Percentiles rank a stretch among this genome's conserved stretches.
phyloP scores from a whole-genome alignment of 2,329 filamentous ascomycete genomes.

The Xylariaceae sp. region DNA sequence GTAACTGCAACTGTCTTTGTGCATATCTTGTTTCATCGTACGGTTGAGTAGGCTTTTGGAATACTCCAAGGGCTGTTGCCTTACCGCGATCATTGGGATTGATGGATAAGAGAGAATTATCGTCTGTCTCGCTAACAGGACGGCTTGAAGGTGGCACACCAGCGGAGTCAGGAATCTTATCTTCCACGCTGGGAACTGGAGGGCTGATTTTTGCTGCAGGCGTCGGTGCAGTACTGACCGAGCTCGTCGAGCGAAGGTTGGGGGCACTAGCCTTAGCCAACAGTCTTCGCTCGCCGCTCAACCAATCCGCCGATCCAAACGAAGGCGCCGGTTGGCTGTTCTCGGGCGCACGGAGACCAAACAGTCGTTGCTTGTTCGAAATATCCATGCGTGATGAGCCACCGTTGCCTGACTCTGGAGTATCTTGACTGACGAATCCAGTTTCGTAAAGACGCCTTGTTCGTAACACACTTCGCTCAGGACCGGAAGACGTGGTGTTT shows the following conservation, averaged over 20 bases:
- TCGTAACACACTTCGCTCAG: slow-evolving; percentile 65
- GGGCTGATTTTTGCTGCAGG: slow-evolving; percentile 34
- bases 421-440: slow-evolving; percentile 64
- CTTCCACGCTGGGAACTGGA: slow-evolving; percentile 33
- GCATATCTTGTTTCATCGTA: slow-evolving; percentile 85
- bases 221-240: slow-evolving; percentile 36
- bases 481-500: slow-evolving; percentile 35
- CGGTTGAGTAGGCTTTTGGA: slow-evolving; percentile 63
- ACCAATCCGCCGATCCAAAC: slow-evolving; percentile 45
- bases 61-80: slow-evolving; percentile 33
- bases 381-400: slow-evolving; percentile 76
- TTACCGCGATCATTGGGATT: slow-evolving; percentile 63
- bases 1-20: slow-evolving; percentile 74
- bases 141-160: slow-evolving; percentile 56
- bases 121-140: slow-evolving; percentile 66
- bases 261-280: slow-evolving; percentile 59
- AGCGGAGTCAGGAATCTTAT: slow-evolving; percentile 36
- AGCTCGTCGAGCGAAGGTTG: slow-evolving; percentile 58
- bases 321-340: slow-evolving; percentile 35
- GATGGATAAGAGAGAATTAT: slow-evolving; percentile 59
- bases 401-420: slow-evolving; percentile 74
- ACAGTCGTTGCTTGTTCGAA: slow-evolving; percentile 58
- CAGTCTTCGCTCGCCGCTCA: slow-evolving; percentile 41
- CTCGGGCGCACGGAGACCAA: no score
- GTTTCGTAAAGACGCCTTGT: slow-evolving; percentile 77